Conservation (phyloP, 106 monocot genomes). For the Amphibolis antarctica region DNA sequence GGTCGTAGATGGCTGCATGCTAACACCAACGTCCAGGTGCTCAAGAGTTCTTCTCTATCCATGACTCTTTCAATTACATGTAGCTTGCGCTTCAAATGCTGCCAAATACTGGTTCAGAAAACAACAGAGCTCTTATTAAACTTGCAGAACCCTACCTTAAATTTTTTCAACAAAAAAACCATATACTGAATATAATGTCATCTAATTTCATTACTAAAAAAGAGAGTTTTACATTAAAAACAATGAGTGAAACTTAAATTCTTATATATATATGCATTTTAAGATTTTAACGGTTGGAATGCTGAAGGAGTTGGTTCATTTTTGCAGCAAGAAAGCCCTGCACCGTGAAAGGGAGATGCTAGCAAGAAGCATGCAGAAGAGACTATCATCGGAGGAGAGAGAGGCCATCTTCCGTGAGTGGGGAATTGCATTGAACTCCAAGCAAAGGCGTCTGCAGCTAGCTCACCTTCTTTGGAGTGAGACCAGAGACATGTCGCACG, state of each 20-base stretch:
- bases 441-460: conserved; percentile 70
- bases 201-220: too few species aligned
- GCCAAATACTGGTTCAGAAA: too few species aligned
- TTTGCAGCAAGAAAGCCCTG: conserved; percentile 38
- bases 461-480: conserved; percentile 58
- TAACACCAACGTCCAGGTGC: conserved; percentile 45
- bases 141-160: too few species aligned
- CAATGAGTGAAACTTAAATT: too few species aligned
- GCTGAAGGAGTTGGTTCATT: too few species aligned
- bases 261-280: too few species aligned
- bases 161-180: too few species aligned
- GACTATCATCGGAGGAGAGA: conserved; percentile 43
- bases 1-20: conserved; percentile 12
- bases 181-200: too few species aligned
- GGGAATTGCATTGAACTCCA: conserved; percentile 77
- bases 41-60: neutral
- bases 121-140: too few species aligned
- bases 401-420: conserved; percentile 69
- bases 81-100: neutral
- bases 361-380: conserved; percentile 53
- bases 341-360: conserved; percentile 75
- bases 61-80: neutral
- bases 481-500: conserved; percentile 49
- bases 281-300: neutral
- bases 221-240: too few species aligned